Percentiles rank a stretch among this genome's conserved stretches.
These are phyloP conservation scores for Capsicum baccatum DNA, from an alignment of 257 asterid genomes.

Conservation along the genomic window DNA sequence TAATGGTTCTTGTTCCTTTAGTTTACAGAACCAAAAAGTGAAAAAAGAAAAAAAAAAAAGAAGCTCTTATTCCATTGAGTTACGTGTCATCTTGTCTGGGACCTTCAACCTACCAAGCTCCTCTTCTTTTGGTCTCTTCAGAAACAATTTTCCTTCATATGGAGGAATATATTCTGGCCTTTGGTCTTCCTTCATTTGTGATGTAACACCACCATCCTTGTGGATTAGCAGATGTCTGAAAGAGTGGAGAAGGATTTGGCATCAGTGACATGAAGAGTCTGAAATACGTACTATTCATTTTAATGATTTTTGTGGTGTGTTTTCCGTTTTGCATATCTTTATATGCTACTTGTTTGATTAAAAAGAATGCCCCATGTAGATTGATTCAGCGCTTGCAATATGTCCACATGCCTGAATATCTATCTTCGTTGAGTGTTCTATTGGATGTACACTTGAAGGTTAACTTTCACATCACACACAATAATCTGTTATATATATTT, in stretches of 20 bases:
- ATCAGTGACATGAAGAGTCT: not conserved
- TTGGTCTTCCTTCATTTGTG: not conserved
- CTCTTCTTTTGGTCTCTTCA: not conserved
- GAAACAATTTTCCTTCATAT: not conserved
- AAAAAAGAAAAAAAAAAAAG: not conserved
- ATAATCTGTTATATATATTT: not conserved
- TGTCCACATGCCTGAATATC: not conserved
- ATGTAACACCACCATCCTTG: not conserved
- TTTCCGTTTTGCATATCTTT: not conserved
- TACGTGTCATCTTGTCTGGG: not conserved
- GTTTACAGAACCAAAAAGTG: not conserved
- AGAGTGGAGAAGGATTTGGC: conserved; percentile 14
- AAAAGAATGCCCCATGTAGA: not conserved
- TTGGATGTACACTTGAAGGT: not conserved
- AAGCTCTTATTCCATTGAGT: conserved; percentile 9
- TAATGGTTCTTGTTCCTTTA: conserved; percentile 2
- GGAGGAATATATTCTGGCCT: not conserved
- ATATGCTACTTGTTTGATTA: not conserved
- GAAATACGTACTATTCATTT: not conserved
- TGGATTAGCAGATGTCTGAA: not conserved
- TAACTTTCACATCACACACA: conserved; percentile 6
- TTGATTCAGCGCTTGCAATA: not conserved
- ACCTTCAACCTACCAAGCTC: not conserved
- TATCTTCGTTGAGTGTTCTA: not conserved
- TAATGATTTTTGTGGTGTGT: not conserved